Percentiles rank a stretch among this genome's conserved stretches.
Conservation (phyloP, 2,329 filamentous ascomycete species). For the Aspergillus ibericus region DNA sequence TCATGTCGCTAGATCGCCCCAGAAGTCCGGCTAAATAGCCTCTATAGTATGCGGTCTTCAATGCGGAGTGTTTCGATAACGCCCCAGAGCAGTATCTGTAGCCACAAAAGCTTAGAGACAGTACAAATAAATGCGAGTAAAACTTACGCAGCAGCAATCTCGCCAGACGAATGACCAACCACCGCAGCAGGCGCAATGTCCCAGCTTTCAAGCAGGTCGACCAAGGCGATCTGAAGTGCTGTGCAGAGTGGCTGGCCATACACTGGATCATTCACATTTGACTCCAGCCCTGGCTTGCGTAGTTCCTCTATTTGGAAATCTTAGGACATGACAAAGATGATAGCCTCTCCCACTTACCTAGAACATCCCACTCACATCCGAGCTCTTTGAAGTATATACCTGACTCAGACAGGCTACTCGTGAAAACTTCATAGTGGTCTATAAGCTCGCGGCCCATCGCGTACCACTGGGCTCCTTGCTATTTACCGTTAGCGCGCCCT, state of each 20-base stretch:
- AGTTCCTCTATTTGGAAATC: constrained; percentile 8
- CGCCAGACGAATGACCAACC: constrained; percentile 10
- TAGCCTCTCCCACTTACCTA: neutral
- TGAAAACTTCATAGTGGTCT: constrained; percentile 15
- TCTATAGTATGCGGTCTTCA: constrained; percentile 14
- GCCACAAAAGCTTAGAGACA: neutral
- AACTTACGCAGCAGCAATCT: constrained; percentile 11
- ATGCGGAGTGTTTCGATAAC: constrained; percentile 1
- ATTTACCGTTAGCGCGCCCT: neutral
- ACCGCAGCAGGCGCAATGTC: constrained; percentile 1
- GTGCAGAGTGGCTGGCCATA: constrained; percentile 9
- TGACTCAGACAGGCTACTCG: constrained; percentile 6
- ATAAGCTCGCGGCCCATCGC: constrained; percentile 28
- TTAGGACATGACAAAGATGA: neutral
- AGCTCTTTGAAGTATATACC: constrained; percentile 12
- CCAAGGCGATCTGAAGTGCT: constrained; percentile 5
- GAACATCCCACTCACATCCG: constrained; percentile 13
- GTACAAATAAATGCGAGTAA: neutral
- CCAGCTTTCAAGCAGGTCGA: constrained; percentile 9
- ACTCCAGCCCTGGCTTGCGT: constrained; percentile 11
- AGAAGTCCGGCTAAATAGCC: neutral
- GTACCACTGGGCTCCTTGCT: constrained; percentile 32
- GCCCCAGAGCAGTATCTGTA: constrained; percentile 6
- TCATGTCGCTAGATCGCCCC: neutral
- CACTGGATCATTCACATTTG: constrained; percentile 1